Evolutionary conservation across 2,329 filamentous ascomycete genomes (phyloP).

Genomic region (Drechslerella dactyloides): DNA sequence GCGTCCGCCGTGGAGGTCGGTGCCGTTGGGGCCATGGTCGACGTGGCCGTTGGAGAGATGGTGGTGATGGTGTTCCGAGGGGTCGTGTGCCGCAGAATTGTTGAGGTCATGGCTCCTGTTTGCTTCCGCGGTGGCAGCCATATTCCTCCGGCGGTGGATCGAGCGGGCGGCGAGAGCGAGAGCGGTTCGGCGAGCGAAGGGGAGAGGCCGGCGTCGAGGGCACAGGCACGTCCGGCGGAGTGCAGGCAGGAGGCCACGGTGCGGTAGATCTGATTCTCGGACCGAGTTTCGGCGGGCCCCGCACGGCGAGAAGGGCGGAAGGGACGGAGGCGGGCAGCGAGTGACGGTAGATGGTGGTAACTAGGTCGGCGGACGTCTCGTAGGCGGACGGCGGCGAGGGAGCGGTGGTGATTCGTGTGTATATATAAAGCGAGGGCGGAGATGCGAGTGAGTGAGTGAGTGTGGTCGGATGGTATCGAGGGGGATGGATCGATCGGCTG

Average conservation of each 20-base stretch:
- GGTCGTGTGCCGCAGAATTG: slow-evolving; percentile 46
- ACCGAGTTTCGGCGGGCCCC: slow-evolving; percentile 3
- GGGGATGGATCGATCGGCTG: slow-evolving; percentile 26
- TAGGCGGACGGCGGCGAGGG: neutral
- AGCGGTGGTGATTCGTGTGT: too few species aligned
- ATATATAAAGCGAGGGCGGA: slow-evolving; percentile 1
- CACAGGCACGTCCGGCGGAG: neutral
- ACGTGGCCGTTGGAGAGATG: slow-evolving; percentile 42
- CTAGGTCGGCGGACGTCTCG: neutral
- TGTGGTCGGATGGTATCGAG: slow-evolving; percentile 8
- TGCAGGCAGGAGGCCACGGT: neutral
- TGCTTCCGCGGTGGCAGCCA: slow-evolving; percentile 49
- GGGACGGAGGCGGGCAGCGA: neutral
- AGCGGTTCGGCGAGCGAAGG: slow-evolving; percentile 20
- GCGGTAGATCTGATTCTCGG: neutral
- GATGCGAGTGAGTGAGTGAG: neutral
- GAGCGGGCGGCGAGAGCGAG: slow-evolving; percentile 16
- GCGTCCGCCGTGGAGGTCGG: slow-evolving; percentile 30
- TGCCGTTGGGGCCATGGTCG: slow-evolving; percentile 44
- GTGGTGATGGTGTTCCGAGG: slow-evolving; percentile 37
- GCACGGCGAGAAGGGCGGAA: neutral
- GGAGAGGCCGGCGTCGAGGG: neutral
- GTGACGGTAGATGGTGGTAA: slow-evolving; percentile 8
- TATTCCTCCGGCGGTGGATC: slow-evolving; percentile 32
- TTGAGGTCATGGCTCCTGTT: slow-evolving; percentile 46